Evolutionary conservation across 257 asterid species (phyloP).

Genomic region (Rehmannia glutinosa): DNA sequence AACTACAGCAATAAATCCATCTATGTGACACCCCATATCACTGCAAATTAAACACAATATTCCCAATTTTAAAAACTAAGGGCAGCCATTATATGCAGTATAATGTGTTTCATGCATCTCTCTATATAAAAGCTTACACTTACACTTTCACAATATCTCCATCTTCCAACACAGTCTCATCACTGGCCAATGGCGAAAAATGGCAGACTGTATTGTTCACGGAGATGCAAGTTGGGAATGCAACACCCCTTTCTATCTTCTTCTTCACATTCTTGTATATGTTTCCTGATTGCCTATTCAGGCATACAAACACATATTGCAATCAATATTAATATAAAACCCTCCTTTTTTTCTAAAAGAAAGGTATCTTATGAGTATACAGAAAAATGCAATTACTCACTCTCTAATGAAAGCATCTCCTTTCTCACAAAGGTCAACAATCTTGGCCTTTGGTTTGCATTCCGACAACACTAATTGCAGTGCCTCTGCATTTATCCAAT

Average conservation of each 20-base stretch:
- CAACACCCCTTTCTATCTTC: conserved; percentile 93
- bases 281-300: conserved; percentile 70
- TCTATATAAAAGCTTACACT: conserved; percentile 8
- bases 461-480: conserved; percentile 68
- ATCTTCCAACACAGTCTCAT: conserved; percentile 62
- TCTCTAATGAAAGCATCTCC: conserved; percentile 77
- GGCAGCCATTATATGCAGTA: neutral
- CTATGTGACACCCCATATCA: conserved; percentile 97
- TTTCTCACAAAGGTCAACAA: conserved; percentile 84
- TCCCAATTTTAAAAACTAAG: conserved; percentile 1
- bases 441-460: conserved; percentile 75
- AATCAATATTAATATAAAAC: neutral
- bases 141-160: conserved; percentile 86
- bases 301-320: neutral
- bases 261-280: conserved; percentile 93
- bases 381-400: conserved; percentile 32
- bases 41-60: conserved; percentile 38
- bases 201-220: conserved; percentile 83
- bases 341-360: no score
- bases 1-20: conserved; percentile 92
- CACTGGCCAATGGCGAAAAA: conserved; percentile 77
- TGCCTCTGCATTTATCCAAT: conserved; percentile 64
- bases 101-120: neutral
- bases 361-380: neutral
- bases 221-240: conserved; percentile 90